Base-by-base conservation (phyloP, 1,139 yeast species). In the Saccharomyces hybrid region DNA sequence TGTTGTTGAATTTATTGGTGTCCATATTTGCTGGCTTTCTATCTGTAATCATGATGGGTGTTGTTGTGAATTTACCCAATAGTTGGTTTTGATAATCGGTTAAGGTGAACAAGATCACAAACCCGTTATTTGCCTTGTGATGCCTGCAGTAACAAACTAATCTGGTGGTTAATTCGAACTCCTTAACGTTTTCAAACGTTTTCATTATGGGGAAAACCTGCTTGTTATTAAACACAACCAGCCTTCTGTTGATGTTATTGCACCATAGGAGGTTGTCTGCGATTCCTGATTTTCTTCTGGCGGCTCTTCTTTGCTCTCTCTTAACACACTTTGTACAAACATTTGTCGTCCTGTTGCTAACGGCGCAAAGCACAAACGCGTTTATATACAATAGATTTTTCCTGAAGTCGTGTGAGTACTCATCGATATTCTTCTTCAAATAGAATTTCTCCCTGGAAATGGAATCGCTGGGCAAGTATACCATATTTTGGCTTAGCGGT, bases 121-220 rank as follows among this genome's bases (percentile, higher is more conserved):
- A 93, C 1, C 98, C 98, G 52, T 80, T 80, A 28, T 83, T 75
- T 58, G 91, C 96, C 61, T 83, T 82, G 71, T 93, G 98, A 70
- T 93, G 99, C 62, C 98, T 83, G 72, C 97, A 91, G 70, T 93
- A 93, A 70, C 99, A 93, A 8, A 93, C 93, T 47, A 93, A 83
- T 72, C 99, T 81, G 11, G 96, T 85, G 32, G 91, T 84, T 31
- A 93, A 74, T 55, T 88, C 95, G 54, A 91, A 72, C 60, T 83
- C 74, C 46, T 52, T 57, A 48, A 52, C 62, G 4, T 32, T 16
- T 23, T 46, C 47, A 41, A 75, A 75, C 29, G 85, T 84, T 19
- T 86, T 79, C 9, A 90, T 88, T 64, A 90, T 81, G 3, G 90
- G 82, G 49, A 88, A 80, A 34, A 91, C 79, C 70, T 93, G 97